Conservation (phyloP, 345 rosid genomes). For the Stellera chamaejasme region DNA sequence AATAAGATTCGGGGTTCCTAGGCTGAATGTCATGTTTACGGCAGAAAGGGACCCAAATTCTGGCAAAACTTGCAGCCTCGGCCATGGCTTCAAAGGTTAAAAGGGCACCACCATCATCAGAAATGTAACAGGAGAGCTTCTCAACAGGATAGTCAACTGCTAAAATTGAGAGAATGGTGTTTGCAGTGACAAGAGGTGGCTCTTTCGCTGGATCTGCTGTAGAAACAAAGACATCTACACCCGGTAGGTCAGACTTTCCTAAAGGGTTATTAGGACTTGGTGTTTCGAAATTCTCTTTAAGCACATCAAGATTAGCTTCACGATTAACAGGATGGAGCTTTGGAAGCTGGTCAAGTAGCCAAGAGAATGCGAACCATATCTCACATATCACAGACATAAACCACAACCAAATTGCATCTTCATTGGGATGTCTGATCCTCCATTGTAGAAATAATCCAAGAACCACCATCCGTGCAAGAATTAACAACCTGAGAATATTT, state of each 20-base stretch:
- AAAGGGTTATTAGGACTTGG: slow-evolving; percentile 37
- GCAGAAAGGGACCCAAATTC: slow-evolving; percentile 84
- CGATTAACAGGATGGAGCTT: slow-evolving; percentile 66
- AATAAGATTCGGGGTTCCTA: slow-evolving; percentile 77
- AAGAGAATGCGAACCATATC: slow-evolving; percentile 83
- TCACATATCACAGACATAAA: slow-evolving; percentile 67
- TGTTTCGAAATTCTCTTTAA: slow-evolving; percentile 59
- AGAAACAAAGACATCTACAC: slow-evolving; percentile 72
- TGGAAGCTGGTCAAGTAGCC: slow-evolving; percentile 86
- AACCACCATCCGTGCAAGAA: slow-evolving; percentile 41
- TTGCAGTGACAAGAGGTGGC: slow-evolving; percentile 77
- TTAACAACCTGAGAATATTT: slow-evolving; percentile 39
- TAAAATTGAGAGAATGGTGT: slow-evolving; percentile 73
- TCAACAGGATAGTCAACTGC: slow-evolving; percentile 71
- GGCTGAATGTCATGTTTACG: slow-evolving; percentile 71
- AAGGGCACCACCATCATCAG: slow-evolving; percentile 82
- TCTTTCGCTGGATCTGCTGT: slow-evolving; percentile 87
- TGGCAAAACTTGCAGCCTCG: slow-evolving; percentile 84
- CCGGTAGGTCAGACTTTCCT: slow-evolving; percentile 75
- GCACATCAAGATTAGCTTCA: slow-evolving; percentile 40
- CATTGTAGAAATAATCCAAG: slow-evolving; percentile 57
- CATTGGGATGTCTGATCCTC: slow-evolving; percentile 63
- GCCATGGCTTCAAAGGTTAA: slow-evolving; percentile 92
- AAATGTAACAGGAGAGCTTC: slow-evolving; percentile 74
- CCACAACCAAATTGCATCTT: slow-evolving; percentile 83